phyloP scores from a whole-genome alignment of 2,329 filamentous ascomycete species.

The Aspergillus felis region DNA sequence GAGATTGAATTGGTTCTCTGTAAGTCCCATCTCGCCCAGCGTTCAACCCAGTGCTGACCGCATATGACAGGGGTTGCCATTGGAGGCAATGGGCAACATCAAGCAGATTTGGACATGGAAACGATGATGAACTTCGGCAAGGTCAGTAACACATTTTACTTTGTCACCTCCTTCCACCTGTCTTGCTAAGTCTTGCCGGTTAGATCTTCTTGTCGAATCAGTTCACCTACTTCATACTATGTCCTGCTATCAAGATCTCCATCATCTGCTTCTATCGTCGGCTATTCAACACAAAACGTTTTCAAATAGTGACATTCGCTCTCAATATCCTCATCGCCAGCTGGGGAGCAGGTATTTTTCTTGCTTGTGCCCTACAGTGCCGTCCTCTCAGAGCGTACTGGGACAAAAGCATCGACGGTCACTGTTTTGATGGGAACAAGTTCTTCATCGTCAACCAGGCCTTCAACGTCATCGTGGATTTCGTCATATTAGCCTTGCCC shows the following conservation, averaged over 20 bases:
- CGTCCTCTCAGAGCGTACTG: constrained; percentile 28
- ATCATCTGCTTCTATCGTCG: constrained; percentile 35
- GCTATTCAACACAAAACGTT: constrained; percentile 27
- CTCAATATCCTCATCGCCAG: constrained; percentile 17
- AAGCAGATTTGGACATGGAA: constrained; percentile 13
- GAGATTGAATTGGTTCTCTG: constrained; percentile 27
- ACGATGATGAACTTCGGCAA: constrained; percentile 29
- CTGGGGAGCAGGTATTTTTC: constrained; percentile 28
- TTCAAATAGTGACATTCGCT: constrained; percentile 16
- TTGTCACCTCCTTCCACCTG: neutral
- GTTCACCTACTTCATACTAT: constrained; percentile 33
- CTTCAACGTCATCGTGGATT: constrained; percentile 33
- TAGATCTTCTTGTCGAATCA: constrained; percentile 34
- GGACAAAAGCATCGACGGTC: constrained; percentile 23
- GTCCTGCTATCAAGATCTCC: constrained; percentile 30
- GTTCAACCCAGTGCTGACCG: constrained; percentile 7
- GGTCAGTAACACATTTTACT: constrained; percentile 12
- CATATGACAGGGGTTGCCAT: constrained; percentile 27
- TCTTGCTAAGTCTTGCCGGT: neutral
- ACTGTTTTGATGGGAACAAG: constrained; percentile 24
- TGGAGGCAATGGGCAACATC: constrained; percentile 28
- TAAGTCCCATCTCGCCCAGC: constrained; percentile 10
- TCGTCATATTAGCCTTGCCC: constrained; percentile 27
- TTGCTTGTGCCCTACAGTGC: constrained; percentile 31
- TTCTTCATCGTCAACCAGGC: constrained; percentile 33